Base-by-base conservation (phyloP, 768 basidiomycete species). In the Boletus barrowsii region DNA sequence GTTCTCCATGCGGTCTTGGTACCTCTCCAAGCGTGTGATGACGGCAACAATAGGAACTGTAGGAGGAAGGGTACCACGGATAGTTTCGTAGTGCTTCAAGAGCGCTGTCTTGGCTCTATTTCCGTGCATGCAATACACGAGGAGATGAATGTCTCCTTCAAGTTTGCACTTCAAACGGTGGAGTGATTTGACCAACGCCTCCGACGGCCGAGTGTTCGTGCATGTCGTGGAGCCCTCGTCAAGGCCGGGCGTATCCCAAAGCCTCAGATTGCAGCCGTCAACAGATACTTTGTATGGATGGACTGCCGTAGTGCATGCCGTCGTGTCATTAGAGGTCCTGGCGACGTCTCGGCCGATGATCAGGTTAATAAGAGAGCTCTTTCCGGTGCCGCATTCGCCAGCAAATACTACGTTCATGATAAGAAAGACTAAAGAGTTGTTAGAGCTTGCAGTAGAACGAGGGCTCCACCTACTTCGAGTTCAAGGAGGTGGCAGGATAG, bases 321-420 rank as follows among this genome's bases (percentile, higher is more conserved):
- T 7, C n/a, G 67, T 43, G 41, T 66, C 64, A 39, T 55, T 57
- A 30, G 64, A 67, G 14, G 62, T 58, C 11, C 48, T 45, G 29
- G 62, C 57, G 3, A 57, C 35, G 26, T 61, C 30, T 42, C 22
- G 35, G 1, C 56, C 55, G 0, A 58, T 13, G 37, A 64, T 56
- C 10, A 66, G 41, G 41, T 68, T 68, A 6, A 68, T 49, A 18
- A 68, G 46, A 15, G 61, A 68, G 5, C 67, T 68, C 37, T 68
- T 64, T 37, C 67, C 64, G 26, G 46, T 53, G 15, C 63, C 65
- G 4, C 58, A 58, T 56, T 68, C 65, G 13, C 67, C 67, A 42
- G 30, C 54, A 36, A 68, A 35, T 45, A 68, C 55, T 32, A 66
- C 26, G 33, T 66, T 68, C 63, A 60, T 62, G 33, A 35, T 22